These are phyloP conservation scores for Sclerospora graminicola DNA, from an alignment of 352 stramenopile genomes.

Conservation along the genomic window DNA sequence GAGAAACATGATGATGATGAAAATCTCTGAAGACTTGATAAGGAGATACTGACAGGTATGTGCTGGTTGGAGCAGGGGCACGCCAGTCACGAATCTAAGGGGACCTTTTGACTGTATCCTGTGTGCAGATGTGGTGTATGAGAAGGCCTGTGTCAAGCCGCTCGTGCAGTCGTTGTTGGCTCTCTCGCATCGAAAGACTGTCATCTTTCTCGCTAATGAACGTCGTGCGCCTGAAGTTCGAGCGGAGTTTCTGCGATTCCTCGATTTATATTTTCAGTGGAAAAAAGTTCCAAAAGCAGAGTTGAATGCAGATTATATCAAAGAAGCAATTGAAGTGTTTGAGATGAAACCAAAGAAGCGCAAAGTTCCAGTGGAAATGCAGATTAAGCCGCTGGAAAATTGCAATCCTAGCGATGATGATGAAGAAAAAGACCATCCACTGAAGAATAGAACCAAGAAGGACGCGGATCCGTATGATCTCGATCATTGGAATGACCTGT, in stretches of 20 bases:
- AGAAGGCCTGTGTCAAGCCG: slow-evolving; percentile 63
- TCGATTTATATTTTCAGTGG: slow-evolving; percentile 69
- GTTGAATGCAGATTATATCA: slow-evolving; percentile 54
- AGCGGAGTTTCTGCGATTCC: slow-evolving; percentile 52
- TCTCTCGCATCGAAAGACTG: slow-evolving; percentile 64
- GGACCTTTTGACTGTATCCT: slow-evolving; percentile 73
- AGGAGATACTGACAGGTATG: background rate
- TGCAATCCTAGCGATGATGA: slow-evolving; percentile 14
- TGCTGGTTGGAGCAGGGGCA: slow-evolving; percentile 33
- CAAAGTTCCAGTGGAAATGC: slow-evolving; percentile 61
- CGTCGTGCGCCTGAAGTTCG: slow-evolving; percentile 46
- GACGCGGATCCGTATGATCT: slow-evolving; percentile 46
- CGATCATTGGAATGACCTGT: slow-evolving; percentile 59
- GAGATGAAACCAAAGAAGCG: slow-evolving; percentile 68
- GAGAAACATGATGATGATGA: background rate
- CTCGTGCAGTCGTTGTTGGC: slow-evolving; percentile 72
- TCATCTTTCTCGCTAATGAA: slow-evolving; percentile 73
- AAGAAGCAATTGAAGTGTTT: slow-evolving; percentile 72
- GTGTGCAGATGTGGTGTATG: slow-evolving; percentile 75
- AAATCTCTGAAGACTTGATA: background rate
- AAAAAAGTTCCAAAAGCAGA: slow-evolving; percentile 50
- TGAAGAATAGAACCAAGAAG: slow-evolving; percentile 17
- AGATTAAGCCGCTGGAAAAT: slow-evolving; percentile 27
- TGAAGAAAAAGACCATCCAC: slow-evolving; percentile 39
- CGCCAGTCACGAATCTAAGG: slow-evolving; percentile 34